phyloP scores from a whole-genome alignment of 345 rosid species.

The Linum tenue region DNA sequence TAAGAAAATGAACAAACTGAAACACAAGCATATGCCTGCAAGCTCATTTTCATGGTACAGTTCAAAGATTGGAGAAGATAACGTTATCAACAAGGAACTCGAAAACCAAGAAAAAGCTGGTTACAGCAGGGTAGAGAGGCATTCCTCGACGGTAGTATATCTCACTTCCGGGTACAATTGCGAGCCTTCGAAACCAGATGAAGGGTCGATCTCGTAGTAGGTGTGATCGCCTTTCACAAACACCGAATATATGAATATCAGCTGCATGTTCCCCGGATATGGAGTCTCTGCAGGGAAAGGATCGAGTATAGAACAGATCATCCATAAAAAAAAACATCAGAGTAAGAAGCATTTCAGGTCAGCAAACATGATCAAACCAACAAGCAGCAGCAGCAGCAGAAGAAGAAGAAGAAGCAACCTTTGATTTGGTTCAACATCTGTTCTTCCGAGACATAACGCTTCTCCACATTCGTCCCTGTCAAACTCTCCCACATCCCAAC shows the following conservation, averaged over 20 bases:
- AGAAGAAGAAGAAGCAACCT: conserved; percentile 28
- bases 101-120: not conserved
- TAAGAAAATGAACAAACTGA: too few relatives aligned
- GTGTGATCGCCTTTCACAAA: conserved; percentile 57
- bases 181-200: conserved; percentile 37
- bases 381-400: not conserved
- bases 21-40: too few relatives aligned
- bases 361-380: not conserved
- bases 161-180: conserved; percentile 41
- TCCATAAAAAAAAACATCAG: not conserved
- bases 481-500: conserved; percentile 61
- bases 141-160: conserved; percentile 34
- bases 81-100: not conserved
- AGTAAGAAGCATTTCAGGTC: not conserved
- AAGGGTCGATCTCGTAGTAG: conserved; percentile 32
- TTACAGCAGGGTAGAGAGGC: conserved; percentile 32
- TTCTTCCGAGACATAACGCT: conserved; percentile 42
- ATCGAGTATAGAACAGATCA: too few relatives aligned
- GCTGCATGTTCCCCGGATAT: conserved; percentile 38
- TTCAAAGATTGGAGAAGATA: too few relatives aligned
- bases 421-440: conserved; percentile 48
- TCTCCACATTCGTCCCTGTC: conserved; percentile 52
- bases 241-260: conserved; percentile 42
- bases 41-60: too few relatives aligned
- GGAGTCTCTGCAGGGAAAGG: conserved; percentile 46